phyloP scores from a whole-genome alignment of 225 moss, liverwort and hornwort genomes.

The Asterella californica region DNA sequence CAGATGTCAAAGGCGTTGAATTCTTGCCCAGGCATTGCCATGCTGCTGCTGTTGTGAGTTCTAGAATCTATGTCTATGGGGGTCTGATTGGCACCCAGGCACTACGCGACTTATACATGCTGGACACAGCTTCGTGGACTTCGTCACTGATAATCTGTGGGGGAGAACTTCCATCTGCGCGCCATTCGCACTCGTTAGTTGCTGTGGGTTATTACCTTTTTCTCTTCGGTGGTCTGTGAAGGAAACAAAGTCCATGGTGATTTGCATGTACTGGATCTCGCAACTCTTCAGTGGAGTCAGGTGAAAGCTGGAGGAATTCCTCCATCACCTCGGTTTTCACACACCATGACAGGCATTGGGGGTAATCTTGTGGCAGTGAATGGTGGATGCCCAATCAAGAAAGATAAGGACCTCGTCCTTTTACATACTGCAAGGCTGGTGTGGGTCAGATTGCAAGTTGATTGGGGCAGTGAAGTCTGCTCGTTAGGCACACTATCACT shows the following conservation, averaged over 20 bases:
- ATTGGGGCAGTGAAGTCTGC: conserved; percentile 45
- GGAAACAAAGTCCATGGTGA: conserved; percentile 56
- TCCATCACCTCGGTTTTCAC: conserved; percentile 64
- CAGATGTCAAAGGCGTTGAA: conserved; percentile 50
- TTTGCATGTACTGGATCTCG: conserved; percentile 58
- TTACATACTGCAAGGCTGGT: conserved; percentile 49
- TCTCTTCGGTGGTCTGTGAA: conserved; percentile 78
- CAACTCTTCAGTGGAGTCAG: conserved; percentile 52
- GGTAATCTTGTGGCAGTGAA: conserved; percentile 46
- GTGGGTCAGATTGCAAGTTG: conserved; percentile 41
- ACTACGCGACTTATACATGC: conserved; percentile 54
- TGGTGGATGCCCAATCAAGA: conserved; percentile 87
- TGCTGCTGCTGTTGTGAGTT: conserved; percentile 58
- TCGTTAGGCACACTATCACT: conserved; percentile 74
- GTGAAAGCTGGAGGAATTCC: conserved; percentile 38
- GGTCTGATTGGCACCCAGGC: conserved; percentile 52
- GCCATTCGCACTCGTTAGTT: conserved; percentile 70
- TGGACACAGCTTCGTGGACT: conserved; percentile 60
- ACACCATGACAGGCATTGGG: conserved; percentile 70
- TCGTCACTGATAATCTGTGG: conserved; percentile 52
- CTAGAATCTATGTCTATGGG: conserved; percentile 65
- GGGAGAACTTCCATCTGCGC: conserved; percentile 55
- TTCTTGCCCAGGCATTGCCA: conserved; percentile 88
- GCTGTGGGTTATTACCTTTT: conserved; percentile 59
- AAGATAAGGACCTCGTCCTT: conserved; percentile 50